A percentile compares a stretch with the other conserved stretches of the same genome.
Evolutionary conservation across 2,329 filamentous ascomycete species (phyloP).

Genomic region (Microsporum canis): DNA sequence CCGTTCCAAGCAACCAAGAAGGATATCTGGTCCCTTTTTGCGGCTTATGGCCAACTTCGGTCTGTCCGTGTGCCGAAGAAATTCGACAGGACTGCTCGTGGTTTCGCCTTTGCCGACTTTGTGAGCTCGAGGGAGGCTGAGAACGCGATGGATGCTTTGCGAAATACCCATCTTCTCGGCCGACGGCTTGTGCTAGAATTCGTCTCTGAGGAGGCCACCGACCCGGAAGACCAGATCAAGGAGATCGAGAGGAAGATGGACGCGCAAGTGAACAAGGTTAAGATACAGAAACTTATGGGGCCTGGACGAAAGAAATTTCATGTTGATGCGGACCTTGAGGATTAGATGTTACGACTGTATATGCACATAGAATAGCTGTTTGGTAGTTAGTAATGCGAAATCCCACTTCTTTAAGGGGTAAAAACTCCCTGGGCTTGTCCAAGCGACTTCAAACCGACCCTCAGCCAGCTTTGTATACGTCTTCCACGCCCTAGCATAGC

Average conservation of each 20-base stretch:
- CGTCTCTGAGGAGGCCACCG: conserved; percentile 74
- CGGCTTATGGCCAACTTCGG: conserved; percentile 81
- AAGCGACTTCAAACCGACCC: too few species aligned
- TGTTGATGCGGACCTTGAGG: conserved; percentile 59
- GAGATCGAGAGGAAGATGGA: conserved; percentile 96
- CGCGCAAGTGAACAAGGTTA: conserved; percentile 79
- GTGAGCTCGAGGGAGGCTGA: conserved; percentile 78
- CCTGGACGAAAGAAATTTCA: conserved; percentile 77
- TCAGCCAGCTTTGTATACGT: too few species aligned
- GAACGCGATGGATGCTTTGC: conserved; percentile 81
- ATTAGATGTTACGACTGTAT: conserved; percentile 30
- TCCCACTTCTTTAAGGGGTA: background rate
- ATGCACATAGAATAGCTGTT: background rate
- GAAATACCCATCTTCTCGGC: conserved; percentile 86
- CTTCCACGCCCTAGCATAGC: background rate
- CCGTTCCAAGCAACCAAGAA: conserved; percentile 93
- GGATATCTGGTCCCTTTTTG: conserved; percentile 74
- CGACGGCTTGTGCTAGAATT: conserved; percentile 84
- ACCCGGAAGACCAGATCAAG: conserved; percentile 90
- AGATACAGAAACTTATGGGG: conserved; percentile 75
- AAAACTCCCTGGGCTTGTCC: background rate
- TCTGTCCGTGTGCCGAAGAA: conserved; percentile 92
- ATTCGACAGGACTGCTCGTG: conserved; percentile 75
- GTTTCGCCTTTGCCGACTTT: conserved; percentile 96
- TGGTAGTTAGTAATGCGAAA: background rate